Evolutionary conservation across 1,284 basidiomycete species (phyloP).

Genomic region (Pseudozyma sp.): DNA sequence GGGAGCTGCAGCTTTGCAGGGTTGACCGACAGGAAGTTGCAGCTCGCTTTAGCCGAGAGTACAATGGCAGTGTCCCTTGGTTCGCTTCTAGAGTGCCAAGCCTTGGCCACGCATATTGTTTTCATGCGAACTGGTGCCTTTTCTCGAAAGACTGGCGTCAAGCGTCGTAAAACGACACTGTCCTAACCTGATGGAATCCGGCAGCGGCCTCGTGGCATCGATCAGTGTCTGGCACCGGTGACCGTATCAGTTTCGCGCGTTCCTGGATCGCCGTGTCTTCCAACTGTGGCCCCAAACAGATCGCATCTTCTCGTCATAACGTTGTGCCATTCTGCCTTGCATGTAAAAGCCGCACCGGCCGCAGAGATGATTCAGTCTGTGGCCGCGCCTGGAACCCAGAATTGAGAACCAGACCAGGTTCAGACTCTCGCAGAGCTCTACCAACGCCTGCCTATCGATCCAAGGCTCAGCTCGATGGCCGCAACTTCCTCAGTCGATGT

Average conservation of each 20-base stretch:
- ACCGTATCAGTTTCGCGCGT: conserved; percentile 15
- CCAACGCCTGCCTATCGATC: neutral
- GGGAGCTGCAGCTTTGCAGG: neutral
- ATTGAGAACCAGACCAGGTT: neutral
- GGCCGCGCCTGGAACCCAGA: conserved; percentile 1
- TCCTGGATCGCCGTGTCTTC: conserved; percentile 30
- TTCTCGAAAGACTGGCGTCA: neutral
- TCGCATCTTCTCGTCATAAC: neutral
- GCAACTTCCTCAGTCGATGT: neutral
- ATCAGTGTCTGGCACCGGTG: conserved; percentile 7
- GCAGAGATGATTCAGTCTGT: neutral
- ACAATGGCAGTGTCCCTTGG: conserved; percentile 14
- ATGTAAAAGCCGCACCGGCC: neutral
- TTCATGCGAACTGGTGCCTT: conserved; percentile 4
- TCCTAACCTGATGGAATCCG: too few species aligned
- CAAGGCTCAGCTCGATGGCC: conserved; percentile 2
- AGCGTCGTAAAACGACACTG: neutral
- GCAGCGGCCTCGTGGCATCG: conserved; percentile 23
- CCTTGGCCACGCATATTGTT: neutral
- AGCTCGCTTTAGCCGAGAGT: conserved; percentile 17
- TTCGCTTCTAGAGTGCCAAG: conserved; percentile 23
- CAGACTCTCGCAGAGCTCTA: neutral
- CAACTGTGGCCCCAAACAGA: neutral
- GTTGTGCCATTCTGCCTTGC: conserved; percentile 2
- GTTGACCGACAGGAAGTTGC: neutral